Evolutionary conservation across 2,329 filamentous ascomycete genomes (phyloP), one percentile per base, ranked within the genome.

Genomic region (Dactylella cylindrospora): DNA sequence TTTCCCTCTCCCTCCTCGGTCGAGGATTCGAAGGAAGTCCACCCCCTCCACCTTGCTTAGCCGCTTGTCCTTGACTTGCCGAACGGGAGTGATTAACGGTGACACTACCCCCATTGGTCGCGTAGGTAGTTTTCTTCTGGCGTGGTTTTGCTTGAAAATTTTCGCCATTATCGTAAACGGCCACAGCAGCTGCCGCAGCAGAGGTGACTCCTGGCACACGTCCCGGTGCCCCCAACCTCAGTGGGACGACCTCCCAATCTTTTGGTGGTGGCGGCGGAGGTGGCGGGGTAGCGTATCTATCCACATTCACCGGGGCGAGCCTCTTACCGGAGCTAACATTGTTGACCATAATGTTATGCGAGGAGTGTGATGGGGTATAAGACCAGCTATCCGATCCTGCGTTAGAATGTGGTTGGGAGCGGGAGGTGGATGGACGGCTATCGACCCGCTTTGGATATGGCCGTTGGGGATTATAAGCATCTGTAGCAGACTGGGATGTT

Each of bases 211-310:
- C n/a, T n/a, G n/a, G n/a, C n/a, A n/a, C n/a, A n/a, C n/a, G n/a
- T n/a, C n/a, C n/a, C n/a, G n/a, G n/a, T n/a, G n/a, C n/a, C n/a
- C n/a, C n/a, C n/a, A n/a, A n/a, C n/a, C n/a, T 29, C 9, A 62
- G 25, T 25, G 49, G 36, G 2, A 62, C 38, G 7, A 50, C 49
- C 25, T 44, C 57, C 49, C 49, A 62, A 35, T 62, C 57, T 38
- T 62, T 62, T 26, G 57, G 57, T 26, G 57, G 57, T 10, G 36
- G 35, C 15, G 49, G 49, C 28, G 57, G 57, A 5, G 43, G 32
- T 8, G 50, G 32, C 31, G 35, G 39, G 20, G 36, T 17, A 20
- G 38, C 23, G 25, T 20, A 32, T 1, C 7, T 13, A 10, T 10
- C 19, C 19, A 23, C 36, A n/a, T 25, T 28, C n/a, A 38, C 19